Percentiles rank a stretch among this genome's conserved stretches.
These are phyloP conservation scores for Ophiocordyceps camponoti-leonardi DNA, from an alignment of 2,329 filamentous ascomycete species.

Conservation along the genomic window DNA sequence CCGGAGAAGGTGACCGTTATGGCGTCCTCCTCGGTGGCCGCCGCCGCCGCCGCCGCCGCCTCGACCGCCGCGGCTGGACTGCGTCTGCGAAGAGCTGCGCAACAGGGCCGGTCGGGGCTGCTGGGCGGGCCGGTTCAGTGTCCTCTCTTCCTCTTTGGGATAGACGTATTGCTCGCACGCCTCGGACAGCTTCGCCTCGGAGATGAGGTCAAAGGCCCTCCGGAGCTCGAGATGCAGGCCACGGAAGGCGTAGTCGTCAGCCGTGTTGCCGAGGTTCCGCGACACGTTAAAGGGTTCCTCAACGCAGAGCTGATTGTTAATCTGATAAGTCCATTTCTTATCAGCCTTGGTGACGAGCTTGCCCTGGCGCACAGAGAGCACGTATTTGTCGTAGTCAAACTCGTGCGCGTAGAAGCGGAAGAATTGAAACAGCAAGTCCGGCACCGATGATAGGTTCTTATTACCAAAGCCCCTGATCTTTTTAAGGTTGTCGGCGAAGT, in stretches of 20 bases:
- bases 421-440: slow-evolving; percentile 83
- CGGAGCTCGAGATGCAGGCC: slow-evolving; percentile 82
- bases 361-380: slow-evolving; percentile 72
- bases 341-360: slow-evolving; percentile 62
- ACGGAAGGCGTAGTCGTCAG: slow-evolving; percentile 84
- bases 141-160: slow-evolving; percentile 61
- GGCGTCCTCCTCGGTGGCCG: slow-evolving; percentile 30
- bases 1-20: slow-evolving; percentile 19
- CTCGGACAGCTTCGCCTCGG: slow-evolving; percentile 60
- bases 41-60: slow-evolving; percentile 30
- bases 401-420: slow-evolving; percentile 92
- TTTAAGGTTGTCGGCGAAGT: slow-evolving; percentile 76
- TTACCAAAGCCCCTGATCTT: slow-evolving; percentile 57
- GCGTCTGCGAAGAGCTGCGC: slow-evolving; percentile 43
- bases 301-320: slow-evolving; percentile 78
- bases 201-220: slow-evolving; percentile 69
- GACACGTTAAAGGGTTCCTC: slow-evolving; percentile 90
- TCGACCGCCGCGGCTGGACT: slow-evolving; percentile 29
- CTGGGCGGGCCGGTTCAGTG: slow-evolving; percentile 38
- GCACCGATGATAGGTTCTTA: slow-evolving; percentile 66
- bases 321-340: slow-evolving; percentile 70
- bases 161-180: slow-evolving; percentile 81
- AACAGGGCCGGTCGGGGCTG: slow-evolving; percentile 38
- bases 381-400: slow-evolving; percentile 71
- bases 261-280: slow-evolving; percentile 88